These are phyloP conservation scores for Anthracocystis walkeri DNA, from an alignment of 1,284 basidiomycete genomes.

Conservation along the genomic window DNA sequence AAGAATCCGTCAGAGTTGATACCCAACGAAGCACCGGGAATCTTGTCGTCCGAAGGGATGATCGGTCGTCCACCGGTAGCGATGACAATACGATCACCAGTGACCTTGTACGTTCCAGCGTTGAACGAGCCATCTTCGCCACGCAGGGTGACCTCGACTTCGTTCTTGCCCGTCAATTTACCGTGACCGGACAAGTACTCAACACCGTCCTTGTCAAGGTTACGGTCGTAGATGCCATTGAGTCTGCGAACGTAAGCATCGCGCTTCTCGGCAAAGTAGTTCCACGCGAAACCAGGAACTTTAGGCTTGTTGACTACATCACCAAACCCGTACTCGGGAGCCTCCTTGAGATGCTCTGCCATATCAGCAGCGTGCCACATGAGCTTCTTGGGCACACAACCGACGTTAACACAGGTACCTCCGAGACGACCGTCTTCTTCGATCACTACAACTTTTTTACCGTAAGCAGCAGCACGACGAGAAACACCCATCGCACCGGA, in stretches of 20 bases:
- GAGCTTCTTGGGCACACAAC: constrained; percentile 77
- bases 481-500: constrained; percentile 69
- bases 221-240: constrained; percentile 86
- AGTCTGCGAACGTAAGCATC: constrained; percentile 93
- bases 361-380: constrained; percentile 99
- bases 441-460: constrained; percentile 91
- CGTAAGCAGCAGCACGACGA: constrained; percentile 84
- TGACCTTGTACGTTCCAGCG: constrained; percentile 65
- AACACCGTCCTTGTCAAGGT: constrained; percentile 88
- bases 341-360: constrained; percentile 81
- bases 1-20: constrained; percentile 98
- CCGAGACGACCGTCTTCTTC: constrained; percentile 83
- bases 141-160: constrained; percentile 63
- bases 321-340: constrained; percentile 81
- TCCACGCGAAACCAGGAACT: constrained; percentile 82
- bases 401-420: constrained; percentile 94
- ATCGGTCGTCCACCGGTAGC: constrained; percentile 88
- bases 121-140: constrained; percentile 72
- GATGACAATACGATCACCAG: constrained; percentile 71
- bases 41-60: constrained; percentile 81
- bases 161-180: constrained; percentile 59
- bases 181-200: constrained; percentile 88
- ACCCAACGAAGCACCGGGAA: constrained; percentile 90
- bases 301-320: constrained; percentile 61
- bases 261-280: constrained; percentile 88